Percentiles rank a stretch among this genome's conserved stretches.
These are phyloP conservation scores for Immersiporthe knoxdaviesiana DNA, from an alignment of 2,329 filamentous ascomycete genomes.

Conservation along the genomic window DNA sequence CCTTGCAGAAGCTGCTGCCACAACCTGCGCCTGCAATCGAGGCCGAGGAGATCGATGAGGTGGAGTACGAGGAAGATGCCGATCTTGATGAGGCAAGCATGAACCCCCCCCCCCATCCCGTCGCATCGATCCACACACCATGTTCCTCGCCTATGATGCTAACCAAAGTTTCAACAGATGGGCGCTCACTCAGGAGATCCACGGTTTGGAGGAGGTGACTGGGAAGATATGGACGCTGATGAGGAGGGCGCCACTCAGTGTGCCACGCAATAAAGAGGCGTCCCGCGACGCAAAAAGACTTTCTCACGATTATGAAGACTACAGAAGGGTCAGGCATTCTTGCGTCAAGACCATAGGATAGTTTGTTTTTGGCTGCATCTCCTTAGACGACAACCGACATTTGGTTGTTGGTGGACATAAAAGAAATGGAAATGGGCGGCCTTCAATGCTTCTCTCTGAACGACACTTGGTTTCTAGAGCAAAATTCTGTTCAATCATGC, in stretches of 20 bases:
- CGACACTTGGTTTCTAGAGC: not conserved
- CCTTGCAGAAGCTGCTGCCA: conserved; percentile 77
- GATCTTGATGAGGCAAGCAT: conserved; percentile 74
- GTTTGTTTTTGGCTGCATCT: conserved; percentile 11
- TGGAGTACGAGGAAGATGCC: conserved; percentile 81
- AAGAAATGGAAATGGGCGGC: conserved; percentile 8
- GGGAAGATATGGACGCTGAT: conserved; percentile 71
- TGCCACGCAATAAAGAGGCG: conserved; percentile 66
- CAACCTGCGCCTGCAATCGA: conserved; percentile 62
- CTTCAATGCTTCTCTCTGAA: not conserved
- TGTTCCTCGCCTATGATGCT: conserved; percentile 15
- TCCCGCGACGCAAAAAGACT: conserved; percentile 17
- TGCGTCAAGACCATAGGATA: not conserved
- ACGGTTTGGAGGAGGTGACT: conserved; percentile 65
- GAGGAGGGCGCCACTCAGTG: conserved; percentile 70
- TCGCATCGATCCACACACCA: not conserved
- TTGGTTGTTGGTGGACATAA: conserved; percentile 21
- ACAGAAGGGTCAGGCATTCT: not conserved
- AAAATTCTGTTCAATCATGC: not conserved
- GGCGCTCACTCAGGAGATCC: conserved; percentile 73
- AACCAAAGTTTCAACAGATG: conserved; percentile 52
- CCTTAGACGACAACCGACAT: not conserved
- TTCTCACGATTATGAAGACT: conserved; percentile 7
- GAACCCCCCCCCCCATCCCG: no score
- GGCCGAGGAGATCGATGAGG: conserved; percentile 80